Evolutionary conservation across 805 yeast genomes (phyloP).

Genomic region (Yarrowia divulgata): DNA sequence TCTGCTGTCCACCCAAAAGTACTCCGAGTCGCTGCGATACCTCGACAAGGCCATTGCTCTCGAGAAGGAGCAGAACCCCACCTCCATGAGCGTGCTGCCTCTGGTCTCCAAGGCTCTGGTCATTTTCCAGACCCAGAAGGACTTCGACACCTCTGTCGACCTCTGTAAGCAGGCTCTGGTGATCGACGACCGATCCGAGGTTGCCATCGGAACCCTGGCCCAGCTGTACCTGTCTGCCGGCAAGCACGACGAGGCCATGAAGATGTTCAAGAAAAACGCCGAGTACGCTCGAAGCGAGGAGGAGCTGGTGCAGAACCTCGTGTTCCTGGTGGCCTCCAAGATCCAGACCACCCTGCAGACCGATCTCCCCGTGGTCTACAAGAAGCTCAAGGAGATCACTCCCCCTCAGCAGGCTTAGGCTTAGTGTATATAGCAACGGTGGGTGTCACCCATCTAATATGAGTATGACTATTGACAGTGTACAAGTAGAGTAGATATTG

Average conservation of each 20-base stretch:
- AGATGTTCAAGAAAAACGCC: slow-evolving; percentile 82
- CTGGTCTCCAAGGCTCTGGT: slow-evolving; percentile 86
- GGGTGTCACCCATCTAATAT: neutral
- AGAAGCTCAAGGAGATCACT: slow-evolving; percentile 32
- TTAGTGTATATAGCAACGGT: slow-evolving; percentile 31
- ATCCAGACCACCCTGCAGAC: slow-evolving; percentile 73
- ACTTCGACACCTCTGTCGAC: slow-evolving; percentile 64
- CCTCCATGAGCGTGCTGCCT: slow-evolving; percentile 87
- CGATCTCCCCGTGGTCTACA: slow-evolving; percentile 50
- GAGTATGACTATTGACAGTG: neutral
- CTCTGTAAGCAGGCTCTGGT: slow-evolving; percentile 77
- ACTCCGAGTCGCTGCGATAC: slow-evolving; percentile 75
- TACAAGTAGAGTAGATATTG: neutral
- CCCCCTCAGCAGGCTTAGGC: slow-evolving; percentile 36
- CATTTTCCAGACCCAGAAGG: slow-evolving; percentile 51
- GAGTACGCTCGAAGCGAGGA: slow-evolving; percentile 80
- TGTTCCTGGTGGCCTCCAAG: slow-evolving; percentile 85
- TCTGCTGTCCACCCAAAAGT: slow-evolving; percentile 78
- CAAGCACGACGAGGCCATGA: slow-evolving; percentile 80
- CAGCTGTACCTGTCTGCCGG: slow-evolving; percentile 87
- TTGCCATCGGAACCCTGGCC: slow-evolving; percentile 89
- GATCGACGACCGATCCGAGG: slow-evolving; percentile 86
- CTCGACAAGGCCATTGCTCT: slow-evolving; percentile 86
- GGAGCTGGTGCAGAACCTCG: slow-evolving; percentile 88
- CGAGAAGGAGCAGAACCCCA: slow-evolving; percentile 63